These are phyloP conservation scores for Diplotaxis tenuifolia DNA, from an alignment of 345 rosid species.

Conservation along the genomic window DNA sequence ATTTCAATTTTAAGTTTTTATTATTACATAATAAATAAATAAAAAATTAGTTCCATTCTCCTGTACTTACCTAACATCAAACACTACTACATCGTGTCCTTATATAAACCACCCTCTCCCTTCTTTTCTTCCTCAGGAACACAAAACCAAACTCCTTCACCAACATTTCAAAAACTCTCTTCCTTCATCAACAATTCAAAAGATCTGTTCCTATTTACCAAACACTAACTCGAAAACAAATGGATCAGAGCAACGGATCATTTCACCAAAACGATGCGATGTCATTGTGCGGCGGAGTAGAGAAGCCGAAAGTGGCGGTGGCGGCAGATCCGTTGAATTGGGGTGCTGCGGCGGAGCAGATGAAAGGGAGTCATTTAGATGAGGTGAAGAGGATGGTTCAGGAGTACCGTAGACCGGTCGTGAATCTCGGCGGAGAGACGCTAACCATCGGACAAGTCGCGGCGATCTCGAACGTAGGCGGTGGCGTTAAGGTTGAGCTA, in stretches of 20 bases:
- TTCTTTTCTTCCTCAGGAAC: slow-evolving; percentile 24
- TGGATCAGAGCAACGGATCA: slow-evolving; percentile 31
- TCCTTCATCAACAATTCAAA: slow-evolving; percentile 2
- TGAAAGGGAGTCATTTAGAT: slow-evolving; percentile 79
- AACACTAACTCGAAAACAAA: neutral
- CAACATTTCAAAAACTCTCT: slow-evolving; percentile 10
- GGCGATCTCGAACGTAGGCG: slow-evolving; percentile 41
- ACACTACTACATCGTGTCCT: slow-evolving; percentile 4
- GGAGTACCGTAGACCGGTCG: slow-evolving; percentile 55
- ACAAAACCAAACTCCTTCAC: neutral
- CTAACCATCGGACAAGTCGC: slow-evolving; percentile 83
- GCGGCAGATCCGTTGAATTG: slow-evolving; percentile 65
- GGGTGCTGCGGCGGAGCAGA: slow-evolving; percentile 64
- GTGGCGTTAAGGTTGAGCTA: slow-evolving; percentile 45
- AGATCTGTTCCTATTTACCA: neutral
- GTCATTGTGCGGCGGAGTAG: slow-evolving; percentile 26
- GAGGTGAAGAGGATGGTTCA: slow-evolving; percentile 75
- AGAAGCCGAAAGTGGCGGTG: neutral
- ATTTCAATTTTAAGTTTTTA: neutral
- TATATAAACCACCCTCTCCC: slow-evolving; percentile 26
- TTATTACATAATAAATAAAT: neutral
- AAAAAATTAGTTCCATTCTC: neutral
- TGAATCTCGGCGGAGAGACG: slow-evolving; percentile 64
- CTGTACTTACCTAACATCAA: slow-evolving; percentile 6
- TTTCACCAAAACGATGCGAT: slow-evolving; percentile 13